phyloP scores from a whole-genome alignment of 1,284 basidiomycete species.

The Neonothopanus nambi region DNA sequence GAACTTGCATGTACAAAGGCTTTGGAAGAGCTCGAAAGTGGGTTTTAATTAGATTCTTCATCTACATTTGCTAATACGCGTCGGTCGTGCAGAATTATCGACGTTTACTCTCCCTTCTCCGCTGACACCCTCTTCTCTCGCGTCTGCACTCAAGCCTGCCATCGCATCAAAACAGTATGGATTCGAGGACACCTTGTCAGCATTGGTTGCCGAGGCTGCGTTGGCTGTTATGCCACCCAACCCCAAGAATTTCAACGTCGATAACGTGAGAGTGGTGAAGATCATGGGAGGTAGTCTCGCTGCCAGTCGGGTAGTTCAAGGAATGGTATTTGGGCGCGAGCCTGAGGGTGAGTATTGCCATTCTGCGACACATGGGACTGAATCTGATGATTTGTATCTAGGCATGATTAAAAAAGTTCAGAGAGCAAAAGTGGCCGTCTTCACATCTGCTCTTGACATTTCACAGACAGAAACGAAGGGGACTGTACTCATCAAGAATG shows the following conservation, averaged over 20 bases:
- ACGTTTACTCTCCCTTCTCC: constrained; percentile 73
- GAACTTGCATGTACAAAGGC: constrained; percentile 91
- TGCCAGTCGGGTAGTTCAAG: constrained; percentile 87
- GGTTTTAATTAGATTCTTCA: constrained; percentile 35
- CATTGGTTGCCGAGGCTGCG: constrained; percentile 91
- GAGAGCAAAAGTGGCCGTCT: constrained; percentile 91
- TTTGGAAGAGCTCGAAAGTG: constrained; percentile 88
- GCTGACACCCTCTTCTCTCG: constrained; percentile 74
- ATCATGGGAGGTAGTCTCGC: constrained; percentile 92
- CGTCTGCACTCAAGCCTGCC: constrained; percentile 83
- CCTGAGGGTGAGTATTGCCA: constrained; percentile 71
- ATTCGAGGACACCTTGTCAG: constrained; percentile 81
- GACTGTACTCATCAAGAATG: constrained; percentile 94
- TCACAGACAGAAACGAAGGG: constrained; percentile 99
- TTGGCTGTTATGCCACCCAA: constrained; percentile 89
- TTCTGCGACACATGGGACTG: not conserved
- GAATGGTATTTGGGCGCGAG: constrained; percentile 98
- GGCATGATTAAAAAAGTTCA: constrained; percentile 81
- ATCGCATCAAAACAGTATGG: constrained; percentile 99
- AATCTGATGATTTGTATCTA: constrained; percentile 28
- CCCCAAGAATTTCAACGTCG: constrained; percentile 92
- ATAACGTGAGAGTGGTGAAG: constrained; percentile 98
- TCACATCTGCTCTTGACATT: constrained; percentile 90
- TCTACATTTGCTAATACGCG: not conserved
- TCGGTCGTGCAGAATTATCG: constrained; percentile 53